Conservation (phyloP, 2,329 filamentous ascomycete species). For the Thielaviopsis musarum region DNA sequence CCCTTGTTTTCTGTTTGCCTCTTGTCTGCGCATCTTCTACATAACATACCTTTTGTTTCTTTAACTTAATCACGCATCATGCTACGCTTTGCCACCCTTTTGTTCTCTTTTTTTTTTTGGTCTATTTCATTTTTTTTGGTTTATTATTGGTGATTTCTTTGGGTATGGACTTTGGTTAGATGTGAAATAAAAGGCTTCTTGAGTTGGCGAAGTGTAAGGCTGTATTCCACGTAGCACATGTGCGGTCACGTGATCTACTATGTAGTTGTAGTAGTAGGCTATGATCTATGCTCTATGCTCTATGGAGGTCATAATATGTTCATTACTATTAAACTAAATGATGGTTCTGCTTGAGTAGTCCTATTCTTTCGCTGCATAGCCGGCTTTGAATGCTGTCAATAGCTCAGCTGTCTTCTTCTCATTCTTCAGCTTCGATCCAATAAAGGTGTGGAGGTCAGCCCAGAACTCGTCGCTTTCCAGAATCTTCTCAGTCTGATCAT, state of each 20-base stretch:
- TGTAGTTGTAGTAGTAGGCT: background rate
- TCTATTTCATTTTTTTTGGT: background rate
- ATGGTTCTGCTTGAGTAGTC: background rate
- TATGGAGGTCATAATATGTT: background rate
- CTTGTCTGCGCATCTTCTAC: background rate
- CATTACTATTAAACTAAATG: background rate
- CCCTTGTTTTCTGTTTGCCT: conserved; percentile 8
- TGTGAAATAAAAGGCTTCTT: background rate
- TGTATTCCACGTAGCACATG: background rate
- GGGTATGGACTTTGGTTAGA: background rate
- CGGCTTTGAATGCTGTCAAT: conserved; percentile 48
- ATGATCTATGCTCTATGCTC: too few relatives aligned
- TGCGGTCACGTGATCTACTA: background rate
- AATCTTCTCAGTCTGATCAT: conserved; percentile 21
- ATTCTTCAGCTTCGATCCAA: conserved; percentile 65
- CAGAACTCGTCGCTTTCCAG: conserved; percentile 65
- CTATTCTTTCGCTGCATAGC: conserved; percentile 41
- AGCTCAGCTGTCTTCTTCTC: conserved; percentile 46
- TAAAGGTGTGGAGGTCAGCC: conserved; percentile 65
- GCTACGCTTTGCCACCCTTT: background rate
- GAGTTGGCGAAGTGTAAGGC: background rate
- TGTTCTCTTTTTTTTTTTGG: background rate
- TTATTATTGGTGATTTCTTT: background rate
- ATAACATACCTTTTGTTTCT: conserved; percentile 8
- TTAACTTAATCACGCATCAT: conserved; percentile 3